Base-by-base conservation (phyloP, 2,329 filamentous ascomycete genomes). In the Verruconis gallopava region DNA sequence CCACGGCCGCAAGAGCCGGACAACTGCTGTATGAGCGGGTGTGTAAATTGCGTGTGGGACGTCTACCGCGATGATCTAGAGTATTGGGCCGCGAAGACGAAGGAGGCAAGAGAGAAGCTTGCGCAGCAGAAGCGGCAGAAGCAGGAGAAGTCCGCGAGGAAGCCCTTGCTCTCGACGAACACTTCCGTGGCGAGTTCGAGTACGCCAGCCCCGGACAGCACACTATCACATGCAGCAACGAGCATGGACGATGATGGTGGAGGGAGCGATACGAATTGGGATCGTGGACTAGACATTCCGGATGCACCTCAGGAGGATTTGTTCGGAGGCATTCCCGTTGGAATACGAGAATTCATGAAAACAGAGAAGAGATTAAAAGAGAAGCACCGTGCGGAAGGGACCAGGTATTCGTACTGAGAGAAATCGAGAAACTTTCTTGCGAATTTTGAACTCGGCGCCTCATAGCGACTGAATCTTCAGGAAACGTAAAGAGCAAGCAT, bases 1-100 rank as follows among this genome's bases (percentile, higher is more conserved):
- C 88, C 86, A 0, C 74, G 75, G 37, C 91, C 91, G 1, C 72
- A 77, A 37, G 89, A 98, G 62, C 91, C 91, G 3, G 91, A 96
- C 54, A 95, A 98, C 57, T 98, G 91, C 71, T 98, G 91, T 63
- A 98, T 98, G 91, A 91, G 84, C 55, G 91, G 91, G 3, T 98
- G 91, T 58, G 89, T 94, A 38, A 88, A 96, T 59, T 98, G 91
- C 60, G 91, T 96, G 2, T 96, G 88, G 88, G 88, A 95, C 53
- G 69, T 77, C 41, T 96, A 79, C 61, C 73, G 88, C 5, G 89
- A 98, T 50, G 91, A 96, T 40, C 71, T 96, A 62, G 88, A 96
- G 59, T 82, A 84, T 44, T 96, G 86, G 85, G 81, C 79, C 3
- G 65, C 67, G 12, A 72, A 77, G 45, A 74, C 72, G 25, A 64